These are phyloP conservation scores for Stylosanthes scabra DNA, from an alignment of 331 rosid genomes.

Conservation along the genomic window DNA sequence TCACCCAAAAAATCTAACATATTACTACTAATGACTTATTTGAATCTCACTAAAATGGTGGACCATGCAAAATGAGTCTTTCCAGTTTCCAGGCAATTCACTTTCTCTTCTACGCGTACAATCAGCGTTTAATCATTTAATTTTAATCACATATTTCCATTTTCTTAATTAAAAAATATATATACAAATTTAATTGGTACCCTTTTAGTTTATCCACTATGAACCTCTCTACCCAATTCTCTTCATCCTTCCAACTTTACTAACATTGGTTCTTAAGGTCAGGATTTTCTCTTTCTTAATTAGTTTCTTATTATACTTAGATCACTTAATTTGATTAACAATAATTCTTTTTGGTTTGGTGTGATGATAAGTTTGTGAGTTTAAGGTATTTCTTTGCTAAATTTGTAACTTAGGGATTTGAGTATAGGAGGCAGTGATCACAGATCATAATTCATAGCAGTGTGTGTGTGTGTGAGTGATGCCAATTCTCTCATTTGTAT, in stretches of 20 bases:
- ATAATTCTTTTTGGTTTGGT: not conserved
- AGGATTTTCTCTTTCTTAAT: slow-evolving; percentile 13
- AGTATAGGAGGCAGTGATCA: not conserved
- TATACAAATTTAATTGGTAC: not conserved
- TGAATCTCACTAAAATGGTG: too few species aligned
- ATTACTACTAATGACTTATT: too few species aligned
- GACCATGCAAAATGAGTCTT: too few species aligned
- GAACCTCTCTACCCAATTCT: not conserved
- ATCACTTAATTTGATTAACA: slow-evolving; percentile 4
- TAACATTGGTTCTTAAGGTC: slow-evolving; percentile 1
- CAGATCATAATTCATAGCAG: slow-evolving; percentile 6
- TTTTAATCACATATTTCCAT: not conserved
- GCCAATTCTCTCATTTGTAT: slow-evolving; percentile 31
- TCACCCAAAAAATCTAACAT: too few species aligned
- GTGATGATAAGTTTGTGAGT: slow-evolving; percentile 12
- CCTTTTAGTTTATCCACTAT: not conserved
- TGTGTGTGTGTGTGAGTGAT: slow-evolving; percentile 1
- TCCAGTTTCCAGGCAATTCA: too few species aligned
- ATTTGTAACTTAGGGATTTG: not conserved
- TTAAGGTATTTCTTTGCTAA: not conserved
- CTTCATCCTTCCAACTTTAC: slow-evolving; percentile 23
- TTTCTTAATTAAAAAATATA: not conserved
- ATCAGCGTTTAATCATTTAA: not conserved
- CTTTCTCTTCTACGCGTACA: slow-evolving; percentile 14
- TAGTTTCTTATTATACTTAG: not conserved